Percentiles rank a stretch among this genome's conserved stretches.
These are phyloP conservation scores for Rhodomyrtus tomentosa DNA, from an alignment of 345 rosid species.

Conservation along the genomic window DNA sequence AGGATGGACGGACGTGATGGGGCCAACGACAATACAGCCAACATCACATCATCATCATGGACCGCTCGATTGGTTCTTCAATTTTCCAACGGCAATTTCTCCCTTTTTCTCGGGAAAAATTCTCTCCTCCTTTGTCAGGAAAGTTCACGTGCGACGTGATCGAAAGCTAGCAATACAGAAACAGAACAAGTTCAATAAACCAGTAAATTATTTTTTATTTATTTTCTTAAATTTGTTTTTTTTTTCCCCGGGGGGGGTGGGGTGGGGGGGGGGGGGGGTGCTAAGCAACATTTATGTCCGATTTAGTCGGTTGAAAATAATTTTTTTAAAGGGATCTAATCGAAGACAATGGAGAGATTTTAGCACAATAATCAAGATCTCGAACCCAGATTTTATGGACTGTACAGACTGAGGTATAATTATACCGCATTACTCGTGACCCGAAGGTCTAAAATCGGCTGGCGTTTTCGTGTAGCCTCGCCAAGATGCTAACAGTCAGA, in stretches of 20 bases:
- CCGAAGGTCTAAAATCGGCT: neutral
- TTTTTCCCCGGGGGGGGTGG: too few relatives aligned
- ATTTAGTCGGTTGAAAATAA: too few relatives aligned
- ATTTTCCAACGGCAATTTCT: neutral
- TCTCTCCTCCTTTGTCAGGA: neutral
- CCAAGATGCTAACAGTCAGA: neutral
- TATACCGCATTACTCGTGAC: neutral
- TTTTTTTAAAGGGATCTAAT: too few relatives aligned
- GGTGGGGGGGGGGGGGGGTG: too few relatives aligned
- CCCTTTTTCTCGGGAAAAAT: neutral
- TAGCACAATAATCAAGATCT: neutral
- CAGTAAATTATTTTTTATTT: neutral
- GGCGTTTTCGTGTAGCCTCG: neutral
- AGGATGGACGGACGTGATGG: neutral
- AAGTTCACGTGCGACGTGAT: neutral
- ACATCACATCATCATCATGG: neutral
- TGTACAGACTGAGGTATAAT: neutral
- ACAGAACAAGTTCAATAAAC: neutral
- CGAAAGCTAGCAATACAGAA: neutral
- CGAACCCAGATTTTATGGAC: too few relatives aligned
- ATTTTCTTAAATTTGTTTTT: neutral
- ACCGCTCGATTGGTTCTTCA: neutral
- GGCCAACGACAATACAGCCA: neutral
- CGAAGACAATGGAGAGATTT: too few relatives aligned
- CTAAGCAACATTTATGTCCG: too few relatives aligned